phyloP scores from a whole-genome alignment of 192 early-diverging fungal genomes.

The Obelidium mucronatum region DNA sequence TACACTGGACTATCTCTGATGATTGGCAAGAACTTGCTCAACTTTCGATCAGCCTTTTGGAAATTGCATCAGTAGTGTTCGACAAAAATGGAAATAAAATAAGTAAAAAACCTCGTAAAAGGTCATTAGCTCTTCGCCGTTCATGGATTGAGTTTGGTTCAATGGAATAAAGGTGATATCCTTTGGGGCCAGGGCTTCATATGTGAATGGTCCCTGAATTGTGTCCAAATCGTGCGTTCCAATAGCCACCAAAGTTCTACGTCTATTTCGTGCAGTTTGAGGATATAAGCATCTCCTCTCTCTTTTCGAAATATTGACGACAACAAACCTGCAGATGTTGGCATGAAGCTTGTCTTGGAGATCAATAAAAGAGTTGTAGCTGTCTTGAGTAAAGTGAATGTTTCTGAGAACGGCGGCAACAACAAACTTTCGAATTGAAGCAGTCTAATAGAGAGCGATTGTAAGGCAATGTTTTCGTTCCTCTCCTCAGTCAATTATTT shows the following conservation, averaged over 20 bases:
- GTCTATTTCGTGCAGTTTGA: conserved; percentile 52
- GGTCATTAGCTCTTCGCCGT: conserved; percentile 87
- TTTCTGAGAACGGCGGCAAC: conserved; percentile 92
- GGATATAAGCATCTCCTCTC: not conserved
- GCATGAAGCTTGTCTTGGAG: conserved; percentile 98
- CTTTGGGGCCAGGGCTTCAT: conserved; percentile 89
- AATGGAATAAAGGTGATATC: conserved; percentile 94
- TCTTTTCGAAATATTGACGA: not conserved
- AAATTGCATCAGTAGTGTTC: not conserved
- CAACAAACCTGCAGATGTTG: conserved; percentile 85
- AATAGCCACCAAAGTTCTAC: conserved; percentile 93
- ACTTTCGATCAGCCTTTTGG: conserved; percentile 72
- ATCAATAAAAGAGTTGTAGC: conserved; percentile 97
- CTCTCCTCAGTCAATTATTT: not conserved
- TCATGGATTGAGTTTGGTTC: conserved; percentile 87
- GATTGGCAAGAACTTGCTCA: conserved; percentile 91
- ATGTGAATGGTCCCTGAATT: conserved; percentile 91
- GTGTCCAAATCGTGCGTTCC: conserved; percentile 99
- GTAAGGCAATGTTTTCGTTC: not conserved
- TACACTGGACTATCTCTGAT: conserved; percentile 90
- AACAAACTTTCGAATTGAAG: conserved; percentile 80
- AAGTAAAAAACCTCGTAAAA: conserved; percentile 74
- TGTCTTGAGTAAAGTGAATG: conserved; percentile 79
- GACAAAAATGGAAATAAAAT: conserved; percentile 8
- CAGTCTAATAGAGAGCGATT: conserved; percentile 64